Conservation (phyloP, 768 basidiomycete species). For the Lenzites betulinus region DNA sequence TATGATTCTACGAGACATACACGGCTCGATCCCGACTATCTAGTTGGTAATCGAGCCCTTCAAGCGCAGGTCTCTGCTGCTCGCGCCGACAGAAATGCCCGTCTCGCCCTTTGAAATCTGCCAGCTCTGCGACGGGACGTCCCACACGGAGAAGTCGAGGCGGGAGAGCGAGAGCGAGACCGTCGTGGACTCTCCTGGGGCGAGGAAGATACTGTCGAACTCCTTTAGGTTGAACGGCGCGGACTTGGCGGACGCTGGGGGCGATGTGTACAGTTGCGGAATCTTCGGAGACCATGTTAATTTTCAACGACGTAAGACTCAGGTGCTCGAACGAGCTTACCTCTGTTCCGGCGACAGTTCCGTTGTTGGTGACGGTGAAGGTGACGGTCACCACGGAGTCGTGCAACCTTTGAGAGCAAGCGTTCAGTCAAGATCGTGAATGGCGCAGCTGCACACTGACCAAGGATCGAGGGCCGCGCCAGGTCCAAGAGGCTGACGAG, state of each 20-base stretch:
- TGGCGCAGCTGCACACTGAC: constrained; percentile 25
- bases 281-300: constrained; percentile 42
- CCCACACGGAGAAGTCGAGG: constrained; percentile 57
- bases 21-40: neutral
- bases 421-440: neutral
- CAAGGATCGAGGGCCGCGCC: constrained; percentile 24
- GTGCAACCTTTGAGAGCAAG: constrained; percentile 31
- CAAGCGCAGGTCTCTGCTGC: constrained; percentile 47
- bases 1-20: no score
- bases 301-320: no score
- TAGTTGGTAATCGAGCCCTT: constrained; percentile 39
- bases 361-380: constrained; percentile 41
- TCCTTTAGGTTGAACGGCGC: constrained; percentile 39
- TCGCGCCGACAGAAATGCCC: constrained; percentile 31
- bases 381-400: constrained; percentile 33
- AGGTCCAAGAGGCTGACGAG: constrained; percentile 15
- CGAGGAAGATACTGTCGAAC: constrained; percentile 39
- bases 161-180: constrained; percentile 52
- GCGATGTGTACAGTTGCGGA: constrained; percentile 74
- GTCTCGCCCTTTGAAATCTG: constrained; percentile 50
- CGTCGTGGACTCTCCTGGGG: constrained; percentile 44
- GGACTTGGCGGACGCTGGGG: constrained; percentile 37
- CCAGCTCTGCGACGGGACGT: constrained; percentile 57
- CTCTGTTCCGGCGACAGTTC: constrained; percentile 35
- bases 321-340: constrained; percentile 6